Percentiles rank a stretch among this genome's conserved stretches.
These are phyloP conservation scores for Isoetes engelmannii DNA, from an alignment of 83 land plant genomes.

Conservation along the genomic window DNA sequence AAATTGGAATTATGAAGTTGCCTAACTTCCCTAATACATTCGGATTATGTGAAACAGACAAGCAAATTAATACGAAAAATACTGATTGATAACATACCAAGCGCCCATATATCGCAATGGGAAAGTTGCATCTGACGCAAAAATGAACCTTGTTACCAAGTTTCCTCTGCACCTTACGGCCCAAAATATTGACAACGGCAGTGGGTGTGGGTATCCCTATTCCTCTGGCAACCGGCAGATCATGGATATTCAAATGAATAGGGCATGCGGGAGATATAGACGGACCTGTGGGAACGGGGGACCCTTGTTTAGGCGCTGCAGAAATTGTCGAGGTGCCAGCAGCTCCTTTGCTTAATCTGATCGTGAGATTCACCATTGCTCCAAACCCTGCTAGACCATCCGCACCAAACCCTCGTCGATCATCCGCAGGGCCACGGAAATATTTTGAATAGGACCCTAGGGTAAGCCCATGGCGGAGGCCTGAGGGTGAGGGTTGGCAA, in stretches of 20 bases:
- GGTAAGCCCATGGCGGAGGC: too few relatives aligned
- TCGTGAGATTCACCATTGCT: constrained; percentile 62
- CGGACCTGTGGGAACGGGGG: constrained; percentile 22
- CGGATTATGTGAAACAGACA: background rate
- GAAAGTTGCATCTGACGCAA: constrained; percentile 91
- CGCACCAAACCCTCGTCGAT: too few relatives aligned
- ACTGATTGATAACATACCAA: constrained; percentile 39
- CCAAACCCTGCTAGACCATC: too few relatives aligned
- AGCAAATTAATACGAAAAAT: too few relatives aligned
- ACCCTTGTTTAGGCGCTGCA: background rate
- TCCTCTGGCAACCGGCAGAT: constrained; percentile 78
- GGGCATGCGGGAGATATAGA: constrained; percentile 70
- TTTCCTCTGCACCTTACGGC: constrained; percentile 74
- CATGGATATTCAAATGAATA: constrained; percentile 73
- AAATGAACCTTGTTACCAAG: constrained; percentile 84
- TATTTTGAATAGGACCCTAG: too few relatives aligned
- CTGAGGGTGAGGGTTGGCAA: too few relatives aligned
- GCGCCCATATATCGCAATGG: constrained; percentile 95
- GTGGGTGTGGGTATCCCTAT: constrained; percentile 40
- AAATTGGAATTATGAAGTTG: too few relatives aligned
- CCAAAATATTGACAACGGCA: constrained; percentile 49
- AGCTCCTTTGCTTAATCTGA: constrained; percentile 53
- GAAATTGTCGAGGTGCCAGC: background rate
- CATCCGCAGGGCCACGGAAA: too few relatives aligned
- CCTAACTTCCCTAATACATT: background rate